phyloP scores from a whole-genome alignment of 83 land plant species.

The Picea abies region DNA sequence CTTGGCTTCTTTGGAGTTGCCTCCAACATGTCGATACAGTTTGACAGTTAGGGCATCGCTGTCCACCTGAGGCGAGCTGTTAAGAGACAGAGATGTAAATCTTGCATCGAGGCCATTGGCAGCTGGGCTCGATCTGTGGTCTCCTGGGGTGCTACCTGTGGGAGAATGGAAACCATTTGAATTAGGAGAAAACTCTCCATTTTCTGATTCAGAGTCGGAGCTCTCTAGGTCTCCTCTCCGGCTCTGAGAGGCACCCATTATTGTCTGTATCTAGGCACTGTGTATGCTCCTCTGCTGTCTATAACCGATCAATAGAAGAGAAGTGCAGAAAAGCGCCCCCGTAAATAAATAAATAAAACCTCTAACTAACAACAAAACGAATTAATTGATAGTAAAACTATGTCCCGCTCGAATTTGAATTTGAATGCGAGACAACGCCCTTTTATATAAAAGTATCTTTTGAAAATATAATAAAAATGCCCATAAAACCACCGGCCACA shows the following conservation, averaged over 20 bases:
- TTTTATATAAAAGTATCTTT: no score
- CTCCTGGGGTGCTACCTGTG: not conserved
- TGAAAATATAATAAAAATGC: no score
- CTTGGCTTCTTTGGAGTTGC: slow-evolving; percentile 59
- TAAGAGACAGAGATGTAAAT: slow-evolving; percentile 37
- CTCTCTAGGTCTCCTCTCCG: slow-evolving; percentile 16
- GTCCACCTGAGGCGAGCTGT: slow-evolving; percentile 18
- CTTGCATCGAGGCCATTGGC: slow-evolving; percentile 52
- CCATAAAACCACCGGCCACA: no score
- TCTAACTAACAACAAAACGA: no score
- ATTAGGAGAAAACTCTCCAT: not conserved
- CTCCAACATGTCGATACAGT: slow-evolving; percentile 80
- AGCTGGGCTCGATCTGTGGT: not conserved
- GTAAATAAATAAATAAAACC: no score
- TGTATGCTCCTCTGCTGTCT: not conserved
- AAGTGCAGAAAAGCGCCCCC: no score
- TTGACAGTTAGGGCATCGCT: slow-evolving; percentile 50
- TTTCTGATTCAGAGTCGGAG: slow-evolving; percentile 23
- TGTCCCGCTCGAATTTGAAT: no score
- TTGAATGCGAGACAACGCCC: no score
- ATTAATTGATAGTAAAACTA: no score
- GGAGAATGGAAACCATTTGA: not conserved
- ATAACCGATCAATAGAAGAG: no score
- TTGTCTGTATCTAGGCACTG: not conserved
- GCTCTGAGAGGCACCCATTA: slow-evolving; percentile 1